Evolutionary conservation across 2,329 filamentous ascomycete genomes (phyloP), one percentile per base, ranked within the genome.

Genomic region (Aureobasidium vineae): DNA sequence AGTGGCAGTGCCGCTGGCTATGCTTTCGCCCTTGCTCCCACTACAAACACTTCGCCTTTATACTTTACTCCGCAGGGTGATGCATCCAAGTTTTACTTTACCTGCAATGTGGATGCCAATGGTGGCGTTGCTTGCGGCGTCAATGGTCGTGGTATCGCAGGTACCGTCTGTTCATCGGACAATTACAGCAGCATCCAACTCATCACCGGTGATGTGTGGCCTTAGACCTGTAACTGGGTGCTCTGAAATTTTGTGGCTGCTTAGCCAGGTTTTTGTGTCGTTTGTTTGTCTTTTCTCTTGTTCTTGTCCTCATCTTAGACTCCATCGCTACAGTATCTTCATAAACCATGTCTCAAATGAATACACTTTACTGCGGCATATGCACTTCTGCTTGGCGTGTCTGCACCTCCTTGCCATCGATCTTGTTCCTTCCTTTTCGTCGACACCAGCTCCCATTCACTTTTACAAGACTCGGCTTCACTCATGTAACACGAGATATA

Each of bases 121-220:
- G 50, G 50, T 21, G n/a, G 13, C 15, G n/a, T 38, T 38, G 50
- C n/a, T 23, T 54, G 50, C 33, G 16, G 50, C 38, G 31, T 54
- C 31, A 54, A 54, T 33, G 50, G 50, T 16, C 19, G 19, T 11
- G 50, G 50, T 23, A 54, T 54, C 38, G 31, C 50, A 5, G 50
- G 50, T 19, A 54, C 50, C 38, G 50, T 54, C 5, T 54, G 50
- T 36, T 36, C 50, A n/a, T 11, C 50, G 5, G 50, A 54, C 19
- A 38, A 38, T 11, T 54, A 54, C 50, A 54, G 33, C 50, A 54
- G 31, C 23, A 54, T 54, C 6, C 50, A 54, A 23, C 50, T 38
- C 10, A 54, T 54, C 31, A 54, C 50, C 23, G 50, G 50, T 36
- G 33, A 19, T 11, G 10, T 15, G 2, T 54, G 50, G 50, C 50